Evolutionary conservation across 768 basidiomycete genomes (phyloP).

Genomic region (Russula sp.): DNA sequence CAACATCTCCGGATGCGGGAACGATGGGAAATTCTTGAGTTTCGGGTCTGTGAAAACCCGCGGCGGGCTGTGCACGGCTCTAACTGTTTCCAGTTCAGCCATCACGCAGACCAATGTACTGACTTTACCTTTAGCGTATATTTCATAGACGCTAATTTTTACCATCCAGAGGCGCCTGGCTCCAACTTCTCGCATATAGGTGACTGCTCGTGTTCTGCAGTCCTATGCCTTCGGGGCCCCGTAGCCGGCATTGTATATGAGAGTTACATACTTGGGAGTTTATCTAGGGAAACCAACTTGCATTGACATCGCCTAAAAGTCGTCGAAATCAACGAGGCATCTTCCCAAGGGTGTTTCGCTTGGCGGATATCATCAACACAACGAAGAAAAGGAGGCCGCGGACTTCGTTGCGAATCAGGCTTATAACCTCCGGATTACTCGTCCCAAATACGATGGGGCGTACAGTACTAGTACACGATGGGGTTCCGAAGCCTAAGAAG

Average conservation of each 20-base stretch:
- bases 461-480: neutral
- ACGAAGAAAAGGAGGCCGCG: neutral
- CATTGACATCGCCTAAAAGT: neutral
- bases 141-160: neutral
- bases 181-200: neutral
- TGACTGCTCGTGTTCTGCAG: neutral
- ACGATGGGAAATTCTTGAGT: neutral
- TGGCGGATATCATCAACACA: neutral
- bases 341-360: neutral
- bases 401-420: neutral
- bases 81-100: neutral
- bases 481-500: neutral
- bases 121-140: neutral
- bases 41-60: neutral
- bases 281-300: neutral
- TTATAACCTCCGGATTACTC: too few species aligned
- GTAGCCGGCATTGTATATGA: neutral
- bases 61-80: conserved; percentile 3
- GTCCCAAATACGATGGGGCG: neutral
- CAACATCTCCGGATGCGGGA: neutral
- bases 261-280: neutral
- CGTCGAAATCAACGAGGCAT: neutral
- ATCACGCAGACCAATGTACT: neutral
- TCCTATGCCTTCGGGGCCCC: neutral
- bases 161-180: neutral